A percentile compares a stretch with the other conserved stretches of the same genome.
These are phyloP conservation scores for Macrophomina tecta DNA, from an alignment of 2,329 filamentous ascomycete genomes.

Conservation along the genomic window DNA sequence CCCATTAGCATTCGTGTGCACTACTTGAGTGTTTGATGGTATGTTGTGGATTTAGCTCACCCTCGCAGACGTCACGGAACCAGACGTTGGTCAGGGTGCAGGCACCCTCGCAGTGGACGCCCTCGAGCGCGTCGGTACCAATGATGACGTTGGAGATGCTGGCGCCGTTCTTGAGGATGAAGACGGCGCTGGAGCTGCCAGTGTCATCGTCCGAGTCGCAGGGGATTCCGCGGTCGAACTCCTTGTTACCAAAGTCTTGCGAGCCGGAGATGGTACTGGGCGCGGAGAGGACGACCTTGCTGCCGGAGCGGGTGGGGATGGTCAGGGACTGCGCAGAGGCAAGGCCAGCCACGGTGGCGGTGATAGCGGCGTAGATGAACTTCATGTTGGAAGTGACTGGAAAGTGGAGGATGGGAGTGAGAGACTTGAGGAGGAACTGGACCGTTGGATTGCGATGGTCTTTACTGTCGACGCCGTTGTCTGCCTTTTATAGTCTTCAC, in stretches of 20 bases:
- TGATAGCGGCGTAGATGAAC: constrained; percentile 33
- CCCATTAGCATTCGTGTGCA: constrained; percentile 43
- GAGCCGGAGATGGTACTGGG: constrained; percentile 34
- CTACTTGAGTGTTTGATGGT: neutral
- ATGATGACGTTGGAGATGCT: constrained; percentile 58
- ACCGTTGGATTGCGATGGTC: constrained; percentile 27
- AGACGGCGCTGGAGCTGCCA: constrained; percentile 51
- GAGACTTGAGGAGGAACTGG: neutral
- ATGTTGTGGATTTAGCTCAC: neutral
- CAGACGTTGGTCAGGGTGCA: constrained; percentile 51
- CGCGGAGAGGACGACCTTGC: constrained; percentile 38
- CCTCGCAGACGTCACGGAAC: constrained; percentile 45
- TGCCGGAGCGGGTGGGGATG: constrained; percentile 40
- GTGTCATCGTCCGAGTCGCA: constrained; percentile 49
- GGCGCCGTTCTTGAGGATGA: constrained; percentile 54
- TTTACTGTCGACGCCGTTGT: neutral
- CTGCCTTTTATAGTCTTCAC: neutral
- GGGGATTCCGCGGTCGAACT: constrained; percentile 48
- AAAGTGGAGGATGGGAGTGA: constrained; percentile 33
- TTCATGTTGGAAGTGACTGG: constrained; percentile 31
- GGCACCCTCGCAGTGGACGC: constrained; percentile 58
- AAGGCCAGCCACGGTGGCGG: constrained; percentile 36
- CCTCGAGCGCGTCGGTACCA: constrained; percentile 51
- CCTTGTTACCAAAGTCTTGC: constrained; percentile 36
- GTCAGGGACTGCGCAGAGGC: constrained; percentile 40